Conservation (phyloP, 768 basidiomycete genomes). For the Mycena filopes region DNA sequence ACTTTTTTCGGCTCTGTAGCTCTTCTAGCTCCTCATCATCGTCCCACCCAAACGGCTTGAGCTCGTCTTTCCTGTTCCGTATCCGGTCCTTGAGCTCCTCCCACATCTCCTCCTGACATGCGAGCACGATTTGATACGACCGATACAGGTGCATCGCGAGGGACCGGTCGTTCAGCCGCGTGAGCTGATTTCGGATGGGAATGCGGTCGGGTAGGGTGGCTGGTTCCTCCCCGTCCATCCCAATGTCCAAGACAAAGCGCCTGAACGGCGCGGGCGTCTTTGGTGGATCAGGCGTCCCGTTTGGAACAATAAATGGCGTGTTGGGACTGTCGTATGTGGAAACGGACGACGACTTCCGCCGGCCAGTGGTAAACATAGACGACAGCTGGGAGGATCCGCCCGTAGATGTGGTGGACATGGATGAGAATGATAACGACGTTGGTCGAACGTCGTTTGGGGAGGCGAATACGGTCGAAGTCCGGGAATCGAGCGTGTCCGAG, state of each 20-base stretch:
- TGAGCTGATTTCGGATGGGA: conserved; percentile 54
- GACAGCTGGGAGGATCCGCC: conserved; percentile 38
- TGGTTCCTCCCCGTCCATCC: conserved; percentile 55
- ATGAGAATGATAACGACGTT: conserved; percentile 64
- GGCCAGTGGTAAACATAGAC: conserved; percentile 25
- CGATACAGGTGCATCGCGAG: conserved; percentile 78
- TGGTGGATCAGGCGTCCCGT: conserved; percentile 28
- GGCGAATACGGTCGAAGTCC: conserved; percentile 49
- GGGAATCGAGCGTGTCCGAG: conserved; percentile 47
- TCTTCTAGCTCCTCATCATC: conserved; percentile 71
- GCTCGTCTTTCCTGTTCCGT: conserved; percentile 63
- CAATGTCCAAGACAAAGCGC: conserved; percentile 59
- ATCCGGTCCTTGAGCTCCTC: conserved; percentile 74
- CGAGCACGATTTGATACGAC: conserved; percentile 69
- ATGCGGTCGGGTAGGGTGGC: conserved; percentile 47
- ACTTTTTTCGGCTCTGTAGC: conserved; percentile 64
- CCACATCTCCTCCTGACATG: conserved; percentile 83
- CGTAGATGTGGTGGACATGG: conserved; percentile 46
- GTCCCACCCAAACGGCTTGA: conserved; percentile 75
- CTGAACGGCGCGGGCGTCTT: conserved; percentile 41
- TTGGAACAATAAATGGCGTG: conserved; percentile 1
- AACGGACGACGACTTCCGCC: conserved; percentile 31
- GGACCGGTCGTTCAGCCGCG: conserved; percentile 64
- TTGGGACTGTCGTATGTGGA: conserved; percentile 31
- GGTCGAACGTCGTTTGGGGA: conserved; percentile 50